phyloP scores from a whole-genome alignment of 2,329 filamentous ascomycete genomes.

The Trichoderma gracile region DNA sequence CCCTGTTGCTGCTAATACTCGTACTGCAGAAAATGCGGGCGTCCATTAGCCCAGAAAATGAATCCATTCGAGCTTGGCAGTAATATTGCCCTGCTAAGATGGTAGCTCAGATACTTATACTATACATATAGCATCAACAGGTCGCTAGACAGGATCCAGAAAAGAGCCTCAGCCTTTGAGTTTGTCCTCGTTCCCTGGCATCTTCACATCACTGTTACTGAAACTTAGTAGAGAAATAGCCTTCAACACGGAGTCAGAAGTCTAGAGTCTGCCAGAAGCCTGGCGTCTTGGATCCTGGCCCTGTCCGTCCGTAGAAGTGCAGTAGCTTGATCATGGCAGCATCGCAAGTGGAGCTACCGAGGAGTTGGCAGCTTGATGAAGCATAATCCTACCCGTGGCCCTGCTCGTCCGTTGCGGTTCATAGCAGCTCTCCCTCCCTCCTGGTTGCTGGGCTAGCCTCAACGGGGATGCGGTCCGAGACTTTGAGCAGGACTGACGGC shows the following conservation, averaged over 20 bases:
- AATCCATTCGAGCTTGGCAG: no score
- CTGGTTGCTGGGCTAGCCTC: neutral
- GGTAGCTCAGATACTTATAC: no score
- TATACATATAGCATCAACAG: neutral
- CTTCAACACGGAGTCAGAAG: no score
- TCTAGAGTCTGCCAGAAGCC: neutral
- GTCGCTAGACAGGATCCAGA: neutral
- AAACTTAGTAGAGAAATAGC: no score
- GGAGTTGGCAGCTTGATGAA: neutral
- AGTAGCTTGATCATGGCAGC: neutral
- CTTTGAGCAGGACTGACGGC: neutral
- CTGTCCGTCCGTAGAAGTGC: neutral
- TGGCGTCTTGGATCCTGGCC: neutral
- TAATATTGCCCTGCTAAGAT: no score
- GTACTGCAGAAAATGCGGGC: neutral
- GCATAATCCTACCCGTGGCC: neutral
- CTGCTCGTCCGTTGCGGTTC: neutral
- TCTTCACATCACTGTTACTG: neutral
- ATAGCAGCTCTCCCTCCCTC: neutral
- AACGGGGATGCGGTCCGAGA: neutral
- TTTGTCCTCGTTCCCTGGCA: neutral
- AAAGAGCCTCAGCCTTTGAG: neutral
- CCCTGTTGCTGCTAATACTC: constrained; percentile 4
- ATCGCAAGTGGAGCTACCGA: neutral
- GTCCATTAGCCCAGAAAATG: neutral